phyloP scores from a whole-genome alignment of 371 early-diverging fungal genomes.

The Mortierella sp. region DNA sequence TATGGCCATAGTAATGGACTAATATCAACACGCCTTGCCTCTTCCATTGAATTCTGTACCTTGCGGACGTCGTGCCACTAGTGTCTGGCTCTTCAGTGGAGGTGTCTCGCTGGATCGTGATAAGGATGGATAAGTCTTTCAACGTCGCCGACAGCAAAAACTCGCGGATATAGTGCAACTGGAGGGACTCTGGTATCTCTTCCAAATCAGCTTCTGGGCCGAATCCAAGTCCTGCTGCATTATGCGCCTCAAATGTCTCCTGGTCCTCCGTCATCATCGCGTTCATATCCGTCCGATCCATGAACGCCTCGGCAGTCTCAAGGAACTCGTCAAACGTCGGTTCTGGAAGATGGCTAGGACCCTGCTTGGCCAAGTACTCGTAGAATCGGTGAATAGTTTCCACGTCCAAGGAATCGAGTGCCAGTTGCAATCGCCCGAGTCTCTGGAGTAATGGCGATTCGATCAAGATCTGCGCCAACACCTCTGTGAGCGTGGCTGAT shows the following conservation, averaged over 20 bases:
- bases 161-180: slow-evolving; percentile 45
- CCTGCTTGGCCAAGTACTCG: neutral
- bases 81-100: neutral
- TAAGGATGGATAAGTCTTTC: slow-evolving; percentile 51
- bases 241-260: slow-evolving; percentile 16
- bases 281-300: slow-evolving; percentile 38
- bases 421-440: slow-evolving; percentile 42
- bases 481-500: slow-evolving; percentile 10
- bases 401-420: slow-evolving; percentile 45
- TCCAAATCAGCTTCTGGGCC: slow-evolving; percentile 37
- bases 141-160: slow-evolving; percentile 47
- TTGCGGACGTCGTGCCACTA: neutral
- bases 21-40: neutral
- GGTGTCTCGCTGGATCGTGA: slow-evolving; percentile 25
- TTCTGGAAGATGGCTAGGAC: slow-evolving; percentile 13
- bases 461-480: slow-evolving; percentile 28
- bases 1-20: too few relatives aligned
- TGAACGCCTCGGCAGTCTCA: slow-evolving; percentile 30
- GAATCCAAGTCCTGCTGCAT: slow-evolving; percentile 25
- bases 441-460: slow-evolving; percentile 36
- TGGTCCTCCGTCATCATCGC: slow-evolving; percentile 29
- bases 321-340: slow-evolving; percentile 45
- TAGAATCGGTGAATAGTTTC: slow-evolving; percentile 40
- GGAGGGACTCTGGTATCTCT: slow-evolving; percentile 23
- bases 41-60: neutral